Conservation (phyloP, 2,329 filamentous ascomycete species). For the Chaetomium globosum region DNA sequence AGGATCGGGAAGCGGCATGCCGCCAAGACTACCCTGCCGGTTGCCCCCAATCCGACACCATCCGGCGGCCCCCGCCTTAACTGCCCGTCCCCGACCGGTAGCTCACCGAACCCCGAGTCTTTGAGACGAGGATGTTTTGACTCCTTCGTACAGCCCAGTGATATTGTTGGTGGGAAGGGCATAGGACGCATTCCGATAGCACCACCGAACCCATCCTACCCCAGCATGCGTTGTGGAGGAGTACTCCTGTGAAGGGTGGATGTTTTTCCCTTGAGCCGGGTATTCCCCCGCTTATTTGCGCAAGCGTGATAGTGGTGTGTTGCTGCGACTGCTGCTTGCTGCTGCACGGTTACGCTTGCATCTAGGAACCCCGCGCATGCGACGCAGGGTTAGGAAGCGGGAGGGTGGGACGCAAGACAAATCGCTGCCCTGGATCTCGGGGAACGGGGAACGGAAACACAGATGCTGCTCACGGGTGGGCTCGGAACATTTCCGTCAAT, state of each 20-base stretch:
- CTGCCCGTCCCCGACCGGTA: not conserved
- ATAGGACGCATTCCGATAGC: not conserved
- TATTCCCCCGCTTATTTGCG: conserved; percentile 3
- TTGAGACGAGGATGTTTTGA: not conserved
- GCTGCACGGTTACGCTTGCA: conserved; percentile 13
- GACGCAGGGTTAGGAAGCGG: not conserved
- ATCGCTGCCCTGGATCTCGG: not conserved
- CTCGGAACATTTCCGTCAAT: not conserved
- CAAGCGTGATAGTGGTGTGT: not conserved
- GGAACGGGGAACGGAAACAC: not conserved
- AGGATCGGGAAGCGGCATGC: conserved; percentile 20
- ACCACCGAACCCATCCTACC: not conserved
- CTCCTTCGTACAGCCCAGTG: not conserved
- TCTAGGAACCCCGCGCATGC: conserved; percentile 11
- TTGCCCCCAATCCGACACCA: conserved; percentile 10
- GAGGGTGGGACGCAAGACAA: not conserved
- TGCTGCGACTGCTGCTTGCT: not conserved
- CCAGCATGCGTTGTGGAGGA: not conserved
- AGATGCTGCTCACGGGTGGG: not conserved
- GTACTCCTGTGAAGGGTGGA: not conserved
- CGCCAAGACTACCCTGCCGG: conserved; percentile 12
- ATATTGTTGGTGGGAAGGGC: not conserved
- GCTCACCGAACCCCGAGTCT: not conserved
- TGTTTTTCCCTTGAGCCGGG: conserved; percentile 3
- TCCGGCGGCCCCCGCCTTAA: conserved; percentile 3